Evolutionary conservation across 1,139 yeast genomes (phyloP).

Genomic region (Sugiyamaella castrensis): DNA sequence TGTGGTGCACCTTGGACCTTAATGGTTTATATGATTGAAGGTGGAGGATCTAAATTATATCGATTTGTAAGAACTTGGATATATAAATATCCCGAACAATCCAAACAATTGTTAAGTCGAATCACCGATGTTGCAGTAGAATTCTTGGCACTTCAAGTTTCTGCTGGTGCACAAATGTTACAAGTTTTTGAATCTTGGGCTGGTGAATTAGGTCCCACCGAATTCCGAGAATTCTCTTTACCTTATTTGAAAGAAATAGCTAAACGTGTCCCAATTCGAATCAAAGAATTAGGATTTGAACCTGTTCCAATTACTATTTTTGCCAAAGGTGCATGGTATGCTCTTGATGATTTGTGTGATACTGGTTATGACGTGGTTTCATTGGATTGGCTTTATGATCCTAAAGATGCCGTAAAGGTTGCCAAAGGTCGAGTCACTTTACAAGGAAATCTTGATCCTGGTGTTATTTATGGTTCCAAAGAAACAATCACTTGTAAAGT

Average conservation of each 20-base stretch:
- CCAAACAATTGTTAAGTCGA: conserved; percentile 70
- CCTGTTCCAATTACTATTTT: conserved; percentile 81
- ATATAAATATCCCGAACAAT: conserved; percentile 68
- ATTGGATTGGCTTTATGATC: conserved; percentile 87
- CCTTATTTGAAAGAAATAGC: conserved; percentile 84
- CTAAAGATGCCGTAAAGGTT: conserved; percentile 79
- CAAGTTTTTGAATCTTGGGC: conserved; percentile 99
- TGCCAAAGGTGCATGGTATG: conserved; percentile 98
- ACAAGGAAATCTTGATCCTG: conserved; percentile 97
- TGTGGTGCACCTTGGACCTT: conserved; percentile 99
- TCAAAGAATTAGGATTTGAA: conserved; percentile 72
- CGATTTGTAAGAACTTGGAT: conserved; percentile 92
- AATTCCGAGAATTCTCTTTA: conserved; percentile 80
- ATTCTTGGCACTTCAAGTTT: conserved; percentile 89
- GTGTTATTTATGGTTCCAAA: conserved; percentile 84
- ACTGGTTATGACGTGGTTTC: conserved; percentile 88
- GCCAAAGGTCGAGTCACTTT: conserved; percentile 76
- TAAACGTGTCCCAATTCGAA: conserved; percentile 61
- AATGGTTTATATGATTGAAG: conserved; percentile 95
- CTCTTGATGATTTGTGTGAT: conserved; percentile 68
- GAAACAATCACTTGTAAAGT: conserved; percentile 78
- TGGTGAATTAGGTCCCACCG: conserved; percentile 89
- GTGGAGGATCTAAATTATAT: conserved; percentile 91
- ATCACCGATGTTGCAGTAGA: conserved; percentile 89
- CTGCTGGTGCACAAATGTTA: conserved; percentile 96